Percentiles rank a stretch among this genome's conserved stretches.
phyloP scores from a whole-genome alignment of 768 basidiomycete species.

The Boletus speciosus region DNA sequence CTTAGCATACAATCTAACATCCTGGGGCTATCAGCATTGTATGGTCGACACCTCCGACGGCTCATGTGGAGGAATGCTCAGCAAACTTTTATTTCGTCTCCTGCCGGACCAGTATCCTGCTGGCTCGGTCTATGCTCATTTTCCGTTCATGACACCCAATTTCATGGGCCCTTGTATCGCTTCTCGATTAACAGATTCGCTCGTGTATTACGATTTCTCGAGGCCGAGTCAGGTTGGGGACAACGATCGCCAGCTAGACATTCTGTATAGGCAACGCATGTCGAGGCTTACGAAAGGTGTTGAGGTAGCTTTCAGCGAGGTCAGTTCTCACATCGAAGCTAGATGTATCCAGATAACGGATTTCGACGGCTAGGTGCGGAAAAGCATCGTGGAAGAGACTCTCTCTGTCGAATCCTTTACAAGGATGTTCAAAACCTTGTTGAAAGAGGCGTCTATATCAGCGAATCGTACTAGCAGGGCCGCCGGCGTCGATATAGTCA shows the following conservation, averaged over 20 bases:
- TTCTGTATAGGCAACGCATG: slow-evolving; percentile 17
- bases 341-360: not conserved
- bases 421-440: slow-evolving; percentile 4
- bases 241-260: not conserved
- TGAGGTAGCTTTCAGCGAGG: slow-evolving; percentile 5
- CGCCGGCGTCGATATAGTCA: slow-evolving; percentile 51
- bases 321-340: not conserved
- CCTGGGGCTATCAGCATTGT: slow-evolving; percentile 77
- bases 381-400: slow-evolving; percentile 14
- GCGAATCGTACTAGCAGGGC: slow-evolving; percentile 14
- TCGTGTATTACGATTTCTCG: slow-evolving; percentile 55
- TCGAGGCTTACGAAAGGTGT: slow-evolving; percentile 13
- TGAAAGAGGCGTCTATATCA: slow-evolving; percentile 12
- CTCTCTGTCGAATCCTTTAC: slow-evolving; percentile 8
- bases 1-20: slow-evolving; percentile 66
- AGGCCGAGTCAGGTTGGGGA: slow-evolving; percentile 36
- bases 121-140: slow-evolving; percentile 68
- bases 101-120: slow-evolving; percentile 67
- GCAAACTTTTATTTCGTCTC: slow-evolving; percentile 67
- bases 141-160: slow-evolving; percentile 72
- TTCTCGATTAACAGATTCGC: slow-evolving; percentile 28
- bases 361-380: slow-evolving; percentile 6
- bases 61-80: slow-evolving; percentile 72
- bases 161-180: slow-evolving; percentile 42
- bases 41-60: slow-evolving; percentile 62